A percentile compares a stretch with the other conserved stretches of the same genome.
These are phyloP conservation scores for Pseudoscleropodium purum DNA, from an alignment of 225 moss, liverwort and hornwort genomes.

Conservation along the genomic window DNA sequence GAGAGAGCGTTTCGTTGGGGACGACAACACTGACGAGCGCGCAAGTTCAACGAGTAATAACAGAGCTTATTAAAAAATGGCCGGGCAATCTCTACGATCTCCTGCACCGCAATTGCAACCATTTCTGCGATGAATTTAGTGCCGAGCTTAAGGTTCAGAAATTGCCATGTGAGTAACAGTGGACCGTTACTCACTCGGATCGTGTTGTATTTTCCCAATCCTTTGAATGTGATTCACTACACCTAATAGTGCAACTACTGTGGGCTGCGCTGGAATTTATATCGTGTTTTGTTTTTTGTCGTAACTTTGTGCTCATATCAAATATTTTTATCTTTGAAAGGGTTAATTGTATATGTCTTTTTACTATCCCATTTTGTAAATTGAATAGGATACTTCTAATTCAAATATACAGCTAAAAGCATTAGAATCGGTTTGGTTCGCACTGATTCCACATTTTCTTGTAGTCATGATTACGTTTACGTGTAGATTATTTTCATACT, in stretches of 20 bases:
- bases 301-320: not conserved
- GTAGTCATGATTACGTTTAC: not conserved
- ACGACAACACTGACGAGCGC: conserved; percentile 32
- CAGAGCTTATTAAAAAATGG: conserved; percentile 57
- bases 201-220: not conserved
- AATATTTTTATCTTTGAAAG: not conserved
- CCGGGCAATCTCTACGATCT: conserved; percentile 73
- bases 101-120: conserved; percentile 85
- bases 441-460: not conserved
- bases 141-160: conserved; percentile 54
- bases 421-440: not conserved
- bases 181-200: not conserved
- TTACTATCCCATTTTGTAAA: not conserved
- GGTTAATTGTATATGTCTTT: not conserved
- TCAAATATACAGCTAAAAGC: too few relatives aligned
- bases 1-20: conserved; percentile 78
- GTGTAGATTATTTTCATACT: not conserved
- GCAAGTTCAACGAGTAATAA: conserved; percentile 37
- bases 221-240: not conserved
- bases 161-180: conserved; percentile 55
- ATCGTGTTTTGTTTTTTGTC: not conserved
- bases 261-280: not conserved
- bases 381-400: not conserved
- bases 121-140: conserved; percentile 81
- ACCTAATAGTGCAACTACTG: not conserved